Evolutionary conservation across 2,329 filamentous ascomycete genomes (phyloP).

Genomic region (Botryosphaeria dothidea): DNA sequence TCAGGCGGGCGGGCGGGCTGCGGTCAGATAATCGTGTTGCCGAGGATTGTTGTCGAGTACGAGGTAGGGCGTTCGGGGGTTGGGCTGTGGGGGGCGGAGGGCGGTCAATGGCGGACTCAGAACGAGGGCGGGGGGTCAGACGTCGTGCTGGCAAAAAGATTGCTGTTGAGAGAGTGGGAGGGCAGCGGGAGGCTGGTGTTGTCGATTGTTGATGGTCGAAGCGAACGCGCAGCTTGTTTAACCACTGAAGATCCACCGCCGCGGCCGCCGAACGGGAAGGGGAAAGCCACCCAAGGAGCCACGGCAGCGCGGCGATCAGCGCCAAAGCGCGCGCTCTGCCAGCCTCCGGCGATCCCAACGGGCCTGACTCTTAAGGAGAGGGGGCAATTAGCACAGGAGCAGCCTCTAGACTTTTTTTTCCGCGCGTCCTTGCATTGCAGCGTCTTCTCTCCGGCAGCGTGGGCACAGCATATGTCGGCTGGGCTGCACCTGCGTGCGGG

Average conservation of each 20-base stretch:
- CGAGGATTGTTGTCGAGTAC: constrained; percentile 1
- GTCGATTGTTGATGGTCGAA: constrained; percentile 14
- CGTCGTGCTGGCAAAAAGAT: background rate
- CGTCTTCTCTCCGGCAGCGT: background rate
- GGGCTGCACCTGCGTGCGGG: background rate
- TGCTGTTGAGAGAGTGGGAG: background rate
- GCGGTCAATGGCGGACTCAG: constrained; percentile 1
- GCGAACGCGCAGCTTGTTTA: constrained; percentile 18
- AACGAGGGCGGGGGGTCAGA: background rate
- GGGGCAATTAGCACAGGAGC: background rate
- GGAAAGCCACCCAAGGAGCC: constrained; percentile 11
- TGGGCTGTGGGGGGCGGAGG: background rate
- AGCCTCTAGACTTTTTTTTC: background rate
- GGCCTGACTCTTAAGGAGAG: constrained; percentile 12
- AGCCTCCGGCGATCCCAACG: constrained; percentile 5
- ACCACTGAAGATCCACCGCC: constrained; percentile 11
- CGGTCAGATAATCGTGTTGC: constrained; percentile 4
- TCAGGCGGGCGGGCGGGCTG: background rate
- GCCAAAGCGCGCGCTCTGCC: constrained; percentile 12
- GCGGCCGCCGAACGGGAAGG: constrained; percentile 11
- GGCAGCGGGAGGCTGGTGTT: background rate
- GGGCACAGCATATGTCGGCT: background rate
- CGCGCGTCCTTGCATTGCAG: constrained; percentile 8
- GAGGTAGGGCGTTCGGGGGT: background rate
- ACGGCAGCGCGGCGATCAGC: constrained; percentile 15